phyloP scores from a whole-genome alignment of 1,284 basidiomycete species.

The Irpex sp. region DNA sequence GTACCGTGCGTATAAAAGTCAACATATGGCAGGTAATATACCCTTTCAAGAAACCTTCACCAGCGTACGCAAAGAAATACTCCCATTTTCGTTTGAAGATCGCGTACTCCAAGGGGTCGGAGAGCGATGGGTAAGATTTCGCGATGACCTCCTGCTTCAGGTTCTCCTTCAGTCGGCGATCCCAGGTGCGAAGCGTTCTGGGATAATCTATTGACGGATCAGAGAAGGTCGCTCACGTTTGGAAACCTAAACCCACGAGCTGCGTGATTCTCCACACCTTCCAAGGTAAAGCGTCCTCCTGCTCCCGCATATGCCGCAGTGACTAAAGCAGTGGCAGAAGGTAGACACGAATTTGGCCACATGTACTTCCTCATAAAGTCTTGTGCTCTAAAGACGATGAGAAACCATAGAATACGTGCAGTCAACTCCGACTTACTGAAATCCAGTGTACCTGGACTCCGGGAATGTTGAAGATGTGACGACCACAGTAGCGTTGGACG shows the following conservation, averaged over 20 bases:
- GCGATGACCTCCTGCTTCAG: constrained; percentile 52
- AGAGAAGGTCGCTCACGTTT: not conserved
- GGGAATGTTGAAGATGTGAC: constrained; percentile 85
- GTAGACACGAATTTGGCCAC: constrained; percentile 90
- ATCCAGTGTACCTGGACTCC: constrained; percentile 65
- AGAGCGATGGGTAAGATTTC: constrained; percentile 54
- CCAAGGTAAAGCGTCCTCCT: constrained; percentile 75
- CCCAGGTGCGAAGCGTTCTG: constrained; percentile 88
- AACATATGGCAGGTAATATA: constrained; percentile 80
- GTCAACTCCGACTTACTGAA: constrained; percentile 50
- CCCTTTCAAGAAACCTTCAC: constrained; percentile 69
- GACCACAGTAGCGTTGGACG: constrained; percentile 63
- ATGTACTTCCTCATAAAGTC: constrained; percentile 91
- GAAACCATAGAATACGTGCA: constrained; percentile 12
- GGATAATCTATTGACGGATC: constrained; percentile 62
- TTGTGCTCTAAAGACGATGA: constrained; percentile 48
- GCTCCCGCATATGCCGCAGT: constrained; percentile 63
- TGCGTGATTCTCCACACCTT: constrained; percentile 85
- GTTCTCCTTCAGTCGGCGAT: constrained; percentile 65
- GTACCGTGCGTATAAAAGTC: constrained; percentile 30
- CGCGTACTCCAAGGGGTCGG: constrained; percentile 49
- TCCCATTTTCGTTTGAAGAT: constrained; percentile 75
- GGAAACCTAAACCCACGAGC: constrained; percentile 48
- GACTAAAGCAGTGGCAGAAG: constrained; percentile 74
- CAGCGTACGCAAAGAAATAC: constrained; percentile 75